These are phyloP conservation scores for Picocystis sp. DNA, from an alignment of 163 green algal genomes.

Conservation along the genomic window DNA sequence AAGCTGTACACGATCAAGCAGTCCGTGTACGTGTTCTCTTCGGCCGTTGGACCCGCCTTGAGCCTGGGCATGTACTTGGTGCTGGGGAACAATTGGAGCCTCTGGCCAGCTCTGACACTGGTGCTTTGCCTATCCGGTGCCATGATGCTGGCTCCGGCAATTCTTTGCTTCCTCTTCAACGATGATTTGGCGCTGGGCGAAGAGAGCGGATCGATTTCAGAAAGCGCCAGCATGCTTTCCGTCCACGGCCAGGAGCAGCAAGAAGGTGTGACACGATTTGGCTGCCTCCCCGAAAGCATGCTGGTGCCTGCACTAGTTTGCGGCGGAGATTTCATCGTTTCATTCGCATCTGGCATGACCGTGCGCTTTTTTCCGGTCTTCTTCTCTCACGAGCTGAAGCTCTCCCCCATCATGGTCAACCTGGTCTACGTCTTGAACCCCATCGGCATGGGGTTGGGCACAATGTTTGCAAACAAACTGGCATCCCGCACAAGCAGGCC, in stretches of 20 bases:
- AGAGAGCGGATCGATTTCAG: constrained; percentile 9
- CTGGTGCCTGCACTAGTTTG: constrained; percentile 1
- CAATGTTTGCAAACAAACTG: constrained; percentile 2
- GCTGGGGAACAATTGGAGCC: not conserved
- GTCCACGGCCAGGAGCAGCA: constrained; percentile 1
- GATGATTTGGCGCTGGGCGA: constrained; percentile 12
- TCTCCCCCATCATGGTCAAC: constrained; percentile 18
- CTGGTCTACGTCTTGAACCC: constrained; percentile 17
- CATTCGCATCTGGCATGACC: constrained; percentile 32
- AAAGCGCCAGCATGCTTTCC: constrained; percentile 21
- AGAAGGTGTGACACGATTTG: not conserved
- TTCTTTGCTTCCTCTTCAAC: constrained; percentile 11
- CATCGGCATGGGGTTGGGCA: constrained; percentile 6
- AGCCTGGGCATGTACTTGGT: constrained; percentile 2
- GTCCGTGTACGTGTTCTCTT: not conserved
- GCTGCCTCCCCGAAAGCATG: not conserved
- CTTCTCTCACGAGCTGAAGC: constrained; percentile 19
- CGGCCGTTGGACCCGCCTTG: not conserved
- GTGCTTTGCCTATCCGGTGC: not conserved
- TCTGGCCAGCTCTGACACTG: not conserved
- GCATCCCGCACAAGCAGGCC: not conserved
- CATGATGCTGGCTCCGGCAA: not conserved
- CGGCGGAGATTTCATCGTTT: constrained; percentile 14
- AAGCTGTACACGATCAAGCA: not conserved
- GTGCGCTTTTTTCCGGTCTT: constrained; percentile 48